phyloP scores from a whole-genome alignment of 2,329 filamentous ascomycete genomes.

The Eurotiales sp. region DNA sequence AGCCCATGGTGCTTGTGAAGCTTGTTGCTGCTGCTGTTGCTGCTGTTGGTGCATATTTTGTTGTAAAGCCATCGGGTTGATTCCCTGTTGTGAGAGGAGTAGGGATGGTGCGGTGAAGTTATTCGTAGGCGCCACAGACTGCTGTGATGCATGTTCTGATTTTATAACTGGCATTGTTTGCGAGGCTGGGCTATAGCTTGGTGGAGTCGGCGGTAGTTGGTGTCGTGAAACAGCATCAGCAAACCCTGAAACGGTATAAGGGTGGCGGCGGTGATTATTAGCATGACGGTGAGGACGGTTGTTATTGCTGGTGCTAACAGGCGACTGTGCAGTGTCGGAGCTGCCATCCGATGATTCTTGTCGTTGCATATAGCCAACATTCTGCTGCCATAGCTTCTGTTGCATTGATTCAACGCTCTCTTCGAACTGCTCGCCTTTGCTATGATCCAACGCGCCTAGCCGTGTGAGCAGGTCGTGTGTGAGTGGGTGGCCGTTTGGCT shows the following conservation, averaged over 20 bases:
- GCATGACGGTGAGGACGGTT: constrained; percentile 6
- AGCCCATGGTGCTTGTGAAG: constrained; percentile 5
- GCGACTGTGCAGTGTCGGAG: constrained; percentile 53
- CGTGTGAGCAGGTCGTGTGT: constrained; percentile 62
- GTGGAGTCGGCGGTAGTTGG: constrained; percentile 38
- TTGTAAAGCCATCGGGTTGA: constrained; percentile 35
- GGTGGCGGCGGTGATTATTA: constrained; percentile 8
- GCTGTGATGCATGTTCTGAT: constrained; percentile 20
- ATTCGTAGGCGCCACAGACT: neutral
- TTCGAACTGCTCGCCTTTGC: constrained; percentile 54
- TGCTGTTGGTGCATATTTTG: constrained; percentile 20
- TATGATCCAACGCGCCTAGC: constrained; percentile 54
- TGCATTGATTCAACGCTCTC: constrained; percentile 56
- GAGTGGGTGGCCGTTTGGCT: constrained; percentile 53
- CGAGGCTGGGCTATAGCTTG: constrained; percentile 35
- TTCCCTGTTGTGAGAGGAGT: constrained; percentile 28
- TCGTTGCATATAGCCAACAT: constrained; percentile 48
- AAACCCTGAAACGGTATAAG: constrained; percentile 9
- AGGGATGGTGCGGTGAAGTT: constrained; percentile 9
- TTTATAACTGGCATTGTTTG: constrained; percentile 22
- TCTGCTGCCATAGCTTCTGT: constrained; percentile 49
- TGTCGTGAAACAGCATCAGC: constrained; percentile 17
- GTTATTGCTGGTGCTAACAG: constrained; percentile 20
- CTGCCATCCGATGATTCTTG: constrained; percentile 56
- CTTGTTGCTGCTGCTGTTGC: neutral